Conservation (phyloP, 495 filamentous ascomycete genomes). For the Sordaria brevicollis region DNA sequence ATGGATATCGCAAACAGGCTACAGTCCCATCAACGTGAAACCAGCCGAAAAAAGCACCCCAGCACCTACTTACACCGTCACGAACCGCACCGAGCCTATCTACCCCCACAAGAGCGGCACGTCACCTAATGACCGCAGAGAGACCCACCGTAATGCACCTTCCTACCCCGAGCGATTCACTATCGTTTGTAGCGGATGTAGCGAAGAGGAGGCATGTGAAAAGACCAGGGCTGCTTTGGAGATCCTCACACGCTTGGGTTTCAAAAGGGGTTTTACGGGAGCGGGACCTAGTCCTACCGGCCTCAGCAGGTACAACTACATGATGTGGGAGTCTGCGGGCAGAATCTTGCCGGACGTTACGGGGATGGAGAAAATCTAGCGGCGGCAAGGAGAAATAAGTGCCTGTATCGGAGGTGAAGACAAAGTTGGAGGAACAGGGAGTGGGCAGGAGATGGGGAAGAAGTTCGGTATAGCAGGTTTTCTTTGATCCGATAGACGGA, state of each 20-base stretch:
- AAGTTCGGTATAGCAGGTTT: too few species aligned
- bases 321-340: background rate
- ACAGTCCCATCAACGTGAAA: background rate
- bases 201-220: background rate
- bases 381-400: background rate
- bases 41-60: too few species aligned
- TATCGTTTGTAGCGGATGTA: background rate
- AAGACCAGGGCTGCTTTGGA: background rate
- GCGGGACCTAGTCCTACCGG: fast-evolving
- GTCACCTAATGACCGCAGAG: too few species aligned
- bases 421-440: too few species aligned
- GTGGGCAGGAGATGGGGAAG: background rate
- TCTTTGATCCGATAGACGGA: too few species aligned
- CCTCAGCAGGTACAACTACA: too few species aligned
- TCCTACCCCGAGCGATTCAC: too few species aligned
- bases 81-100: too few species aligned
- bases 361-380: background rate
- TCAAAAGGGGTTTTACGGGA: background rate
- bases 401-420: background rate
- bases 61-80: too few species aligned
- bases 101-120: too few species aligned
- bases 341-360: background rate
- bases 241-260: background rate
- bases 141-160: too few species aligned
- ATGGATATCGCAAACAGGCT: background rate